These are phyloP conservation scores for Candida wancherniae DNA, from an alignment of 805 yeast species.

Conservation along the genomic window DNA sequence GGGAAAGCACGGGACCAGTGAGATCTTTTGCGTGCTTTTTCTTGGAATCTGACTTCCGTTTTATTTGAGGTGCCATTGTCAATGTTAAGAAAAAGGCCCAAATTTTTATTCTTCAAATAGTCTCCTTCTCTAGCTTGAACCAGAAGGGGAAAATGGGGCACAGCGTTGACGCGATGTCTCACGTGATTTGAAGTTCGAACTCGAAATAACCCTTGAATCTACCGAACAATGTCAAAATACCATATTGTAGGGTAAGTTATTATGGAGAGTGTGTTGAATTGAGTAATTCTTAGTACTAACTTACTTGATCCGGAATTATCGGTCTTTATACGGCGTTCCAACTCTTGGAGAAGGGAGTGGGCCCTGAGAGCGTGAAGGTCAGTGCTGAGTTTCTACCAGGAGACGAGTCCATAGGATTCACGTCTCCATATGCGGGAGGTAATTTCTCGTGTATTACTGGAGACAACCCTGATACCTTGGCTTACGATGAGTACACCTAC, in stretches of 20 bases:
- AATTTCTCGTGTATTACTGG: conserved; percentile 49
- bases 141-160: too few relatives aligned
- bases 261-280: neutral
- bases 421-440: conserved; percentile 74
- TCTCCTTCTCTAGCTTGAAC: too few relatives aligned
- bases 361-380: conserved; percentile 45
- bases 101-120: too few relatives aligned
- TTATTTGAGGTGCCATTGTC: neutral
- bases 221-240: conserved; percentile 5
- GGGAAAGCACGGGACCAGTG: conserved; percentile 18
- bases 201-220: too few relatives aligned
- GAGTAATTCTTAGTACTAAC: conserved; percentile 6
- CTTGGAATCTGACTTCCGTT: neutral
- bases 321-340: conserved; percentile 88
- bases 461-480: conserved; percentile 40
- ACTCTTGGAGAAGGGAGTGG: conserved; percentile 41
- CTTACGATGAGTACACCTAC: conserved; percentile 56
- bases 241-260: conserved; percentile 11
- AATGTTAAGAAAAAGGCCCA: neutral
- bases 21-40: conserved; percentile 1
- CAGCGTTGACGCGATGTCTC: too few relatives aligned
- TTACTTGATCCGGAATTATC: conserved; percentile 14
- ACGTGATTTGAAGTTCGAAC: too few relatives aligned
- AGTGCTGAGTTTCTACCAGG: conserved; percentile 72
- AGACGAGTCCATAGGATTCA: conserved; percentile 65